Evolutionary conservation across 345 rosid species (phyloP), one percentile per base, ranked within the genome.

Genomic region (Hibiscus syriacus): DNA sequence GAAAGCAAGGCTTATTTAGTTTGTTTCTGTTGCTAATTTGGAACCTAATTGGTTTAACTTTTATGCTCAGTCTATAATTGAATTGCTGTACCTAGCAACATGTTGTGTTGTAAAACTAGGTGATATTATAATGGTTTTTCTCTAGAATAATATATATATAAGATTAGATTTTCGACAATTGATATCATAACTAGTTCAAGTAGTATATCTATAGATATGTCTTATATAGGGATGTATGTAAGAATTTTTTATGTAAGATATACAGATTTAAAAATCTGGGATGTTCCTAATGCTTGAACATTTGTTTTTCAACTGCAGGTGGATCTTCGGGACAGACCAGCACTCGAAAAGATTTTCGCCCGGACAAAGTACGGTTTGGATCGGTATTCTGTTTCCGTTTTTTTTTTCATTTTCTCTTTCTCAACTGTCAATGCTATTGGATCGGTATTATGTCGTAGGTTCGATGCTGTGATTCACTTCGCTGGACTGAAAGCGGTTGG

Each of bases 401-500:
- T 58, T 10, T n/a, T 41, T 71, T 25, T 22, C 41, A 23, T 70
- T 27, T 17, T 36, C 36, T 11, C 11, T 26, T 32, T 11, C 64
- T 65, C 10, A 20, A 19, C 29, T 1, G 38, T 56, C 27, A 10
- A 54, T 2, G 13, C 36, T 26, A 43, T 19, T 10, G 14, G 5
- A 5, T 54, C 43, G 25, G n/a, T n/a, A n/a, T 67, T 29, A 17
- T 32, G 64, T 64, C 77, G 64, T 78, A 94, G 99, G 81, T 92
- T 92, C 73, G 96, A 94, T 82, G 92, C 97, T 72, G 99, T 92
- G 36, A 88, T 94, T 60, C 99, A 94, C 75, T 89, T 94, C 83
- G 99, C 99, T 78, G 99, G 99, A 75, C 76, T 92, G 70, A 94
- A 94, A 83, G 98, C 99, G 2, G 99, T 92, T 1, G 99, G 99